phyloP scores from a whole-genome alignment of 23 red algal species.

The Pyropia haitanensis region DNA sequence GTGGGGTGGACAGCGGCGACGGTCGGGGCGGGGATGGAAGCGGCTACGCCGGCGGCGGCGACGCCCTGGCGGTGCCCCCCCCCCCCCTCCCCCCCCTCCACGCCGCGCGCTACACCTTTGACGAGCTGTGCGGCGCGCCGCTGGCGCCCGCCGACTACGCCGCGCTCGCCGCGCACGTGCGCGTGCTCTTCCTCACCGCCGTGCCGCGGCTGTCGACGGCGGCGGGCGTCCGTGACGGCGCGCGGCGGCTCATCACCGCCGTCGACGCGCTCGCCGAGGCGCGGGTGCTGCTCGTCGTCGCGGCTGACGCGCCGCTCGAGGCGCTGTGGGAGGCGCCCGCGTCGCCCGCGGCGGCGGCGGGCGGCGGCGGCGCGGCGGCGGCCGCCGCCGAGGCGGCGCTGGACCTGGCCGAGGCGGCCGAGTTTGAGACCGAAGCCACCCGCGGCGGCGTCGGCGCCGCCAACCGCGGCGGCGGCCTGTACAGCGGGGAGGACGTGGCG shows the following conservation, averaged over 20 bases:
- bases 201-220: conserved; percentile 8
- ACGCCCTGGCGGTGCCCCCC: neutral
- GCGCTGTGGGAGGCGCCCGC: neutral
- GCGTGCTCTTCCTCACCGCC: conserved; percentile 9
- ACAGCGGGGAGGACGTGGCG: too few species aligned
- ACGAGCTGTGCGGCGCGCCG: conserved; percentile 37
- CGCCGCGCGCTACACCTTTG: conserved; percentile 27
- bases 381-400: too few species aligned
- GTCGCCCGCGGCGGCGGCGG: too few species aligned
- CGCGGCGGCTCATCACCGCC: conserved; percentile 41
- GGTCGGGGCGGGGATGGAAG: too few species aligned
- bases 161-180: conserved; percentile 17
- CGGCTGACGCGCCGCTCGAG: conserved; percentile 6
- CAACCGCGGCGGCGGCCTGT: too few species aligned
- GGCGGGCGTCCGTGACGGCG: conserved; percentile 22
- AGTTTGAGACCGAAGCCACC: too few species aligned
- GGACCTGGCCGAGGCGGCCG: too few species aligned
- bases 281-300: conserved; percentile 14
- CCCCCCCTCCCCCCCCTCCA: neutral
- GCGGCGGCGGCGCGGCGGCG: too few species aligned
- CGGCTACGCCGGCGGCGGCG: neutral
- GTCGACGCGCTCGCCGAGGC: conserved; percentile 42
- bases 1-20: too few species aligned
- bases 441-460: too few species aligned
- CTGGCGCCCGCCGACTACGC: conserved; percentile 34